Percentiles rank a stretch among this genome's conserved stretches.
Conservation (phyloP, 2,329 filamentous ascomycete genomes). For the Neofusicoccum laricinum region DNA sequence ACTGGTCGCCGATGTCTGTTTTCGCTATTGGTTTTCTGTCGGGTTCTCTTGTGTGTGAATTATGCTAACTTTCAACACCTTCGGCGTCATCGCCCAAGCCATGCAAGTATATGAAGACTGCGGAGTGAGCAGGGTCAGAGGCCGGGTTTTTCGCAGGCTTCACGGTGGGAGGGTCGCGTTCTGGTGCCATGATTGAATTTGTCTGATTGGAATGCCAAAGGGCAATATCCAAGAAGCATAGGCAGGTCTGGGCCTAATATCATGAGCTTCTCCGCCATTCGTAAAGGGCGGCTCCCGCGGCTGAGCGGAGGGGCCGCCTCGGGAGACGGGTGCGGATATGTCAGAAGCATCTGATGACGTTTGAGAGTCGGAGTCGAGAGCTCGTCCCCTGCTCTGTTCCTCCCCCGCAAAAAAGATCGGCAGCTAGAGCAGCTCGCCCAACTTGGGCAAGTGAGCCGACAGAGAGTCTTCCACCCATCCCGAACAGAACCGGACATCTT, state of each 20-base stretch:
- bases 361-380: not conserved
- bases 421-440: not conserved
- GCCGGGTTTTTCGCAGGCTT: slow-evolving; percentile 35
- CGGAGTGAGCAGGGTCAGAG: slow-evolving; percentile 35
- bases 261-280: no score
- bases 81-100: slow-evolving; percentile 47
- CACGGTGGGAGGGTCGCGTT: slow-evolving; percentile 33
- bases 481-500: not conserved
- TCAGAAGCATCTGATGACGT: not conserved
- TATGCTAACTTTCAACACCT: slow-evolving; percentile 37
- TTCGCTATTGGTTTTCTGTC: not conserved
- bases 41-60: not conserved
- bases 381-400: not conserved
- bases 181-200: not conserved
- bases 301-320: not conserved
- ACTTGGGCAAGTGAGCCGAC: not conserved
- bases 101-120: slow-evolving; percentile 48
- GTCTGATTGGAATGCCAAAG: no score
- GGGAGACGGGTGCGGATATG: not conserved
- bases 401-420: not conserved
- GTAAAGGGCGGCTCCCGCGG: not conserved
- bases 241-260: no score
- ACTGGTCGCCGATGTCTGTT: slow-evolving; percentile 45
- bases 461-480: not conserved
- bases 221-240: no score